Evolutionary conservation across 345 rosid species (phyloP).

Genomic region (Brassica carinata): DNA sequence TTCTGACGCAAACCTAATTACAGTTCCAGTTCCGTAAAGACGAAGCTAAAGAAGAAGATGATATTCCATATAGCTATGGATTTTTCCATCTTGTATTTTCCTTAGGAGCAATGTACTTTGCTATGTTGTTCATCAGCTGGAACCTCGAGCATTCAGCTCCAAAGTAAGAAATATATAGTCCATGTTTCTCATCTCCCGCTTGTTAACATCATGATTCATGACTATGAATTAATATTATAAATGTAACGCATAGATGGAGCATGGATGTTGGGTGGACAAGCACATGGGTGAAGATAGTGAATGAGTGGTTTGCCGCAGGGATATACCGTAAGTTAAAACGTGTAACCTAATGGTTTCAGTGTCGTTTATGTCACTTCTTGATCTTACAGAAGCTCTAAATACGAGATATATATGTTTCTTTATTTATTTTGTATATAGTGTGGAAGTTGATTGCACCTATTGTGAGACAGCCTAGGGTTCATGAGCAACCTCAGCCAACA

Average conservation of each 20-base stretch:
- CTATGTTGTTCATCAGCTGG: conserved; percentile 92
- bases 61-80: conserved; percentile 73
- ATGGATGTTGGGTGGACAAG: conserved; percentile 93
- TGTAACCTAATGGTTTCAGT: neutral
- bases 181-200: no score
- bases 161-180: conserved; percentile 43
- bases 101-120: conserved; percentile 90
- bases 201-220: neutral
- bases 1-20: neutral
- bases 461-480: conserved; percentile 55
- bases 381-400: neutral
- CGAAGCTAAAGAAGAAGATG: conserved; percentile 55
- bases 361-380: neutral
- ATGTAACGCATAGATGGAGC: conserved; percentile 64
- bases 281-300: conserved; percentile 88
- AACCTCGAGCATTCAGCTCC: conserved; percentile 61
- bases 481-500: conserved; percentile 45
- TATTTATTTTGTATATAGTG: conserved; percentile 45
- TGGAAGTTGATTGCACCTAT: conserved; percentile 78
- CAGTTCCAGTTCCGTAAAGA: conserved; percentile 65
- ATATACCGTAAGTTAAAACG: conserved; percentile 64
- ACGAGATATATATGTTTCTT: neutral
- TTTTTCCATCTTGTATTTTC: conserved; percentile 86
- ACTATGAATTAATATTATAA: neutral
- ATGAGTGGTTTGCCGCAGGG: conserved; percentile 85